Evolutionary conservation across 306 rosid genomes (phyloP).

Genomic region (Vachellia pachyceras): DNA sequence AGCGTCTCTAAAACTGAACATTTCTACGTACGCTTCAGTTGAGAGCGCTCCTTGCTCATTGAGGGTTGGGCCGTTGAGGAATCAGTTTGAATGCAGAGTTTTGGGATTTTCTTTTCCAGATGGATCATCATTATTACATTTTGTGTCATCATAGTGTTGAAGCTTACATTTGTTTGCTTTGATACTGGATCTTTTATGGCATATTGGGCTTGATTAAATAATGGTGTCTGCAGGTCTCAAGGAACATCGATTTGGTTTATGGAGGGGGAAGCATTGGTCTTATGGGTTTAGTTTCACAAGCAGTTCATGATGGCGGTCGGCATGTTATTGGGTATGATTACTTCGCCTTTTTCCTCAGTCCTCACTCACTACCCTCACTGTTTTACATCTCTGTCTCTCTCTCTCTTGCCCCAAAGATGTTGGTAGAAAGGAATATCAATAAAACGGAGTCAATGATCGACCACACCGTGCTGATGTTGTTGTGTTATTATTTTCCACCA

Average conservation of each 20-base stretch:
- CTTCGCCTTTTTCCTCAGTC: neutral
- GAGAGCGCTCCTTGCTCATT: constrained; percentile 31
- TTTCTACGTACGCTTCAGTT: constrained; percentile 14
- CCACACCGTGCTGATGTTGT: constrained; percentile 30
- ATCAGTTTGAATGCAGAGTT: constrained; percentile 15
- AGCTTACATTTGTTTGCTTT: constrained; percentile 16
- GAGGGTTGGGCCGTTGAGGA: constrained; percentile 8
- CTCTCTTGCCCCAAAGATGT: constrained; percentile 36
- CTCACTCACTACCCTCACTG: neutral
- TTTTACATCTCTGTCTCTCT: neutral
- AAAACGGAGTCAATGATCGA: constrained; percentile 42
- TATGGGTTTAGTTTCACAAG: constrained; percentile 98
- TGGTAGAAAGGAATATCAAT: constrained; percentile 41
- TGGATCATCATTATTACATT: constrained; percentile 34
- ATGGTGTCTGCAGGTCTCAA: constrained; percentile 72
- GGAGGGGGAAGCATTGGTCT: constrained; percentile 99
- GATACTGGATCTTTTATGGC: constrained; percentile 26
- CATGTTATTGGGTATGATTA: constrained; percentile 86
- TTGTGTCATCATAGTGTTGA: constrained; percentile 28
- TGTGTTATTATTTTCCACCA: constrained; percentile 41
- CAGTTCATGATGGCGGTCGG: constrained; percentile 98
- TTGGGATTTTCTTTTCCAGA: constrained; percentile 22
- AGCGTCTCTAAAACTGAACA: neutral
- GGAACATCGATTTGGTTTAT: constrained; percentile 95
- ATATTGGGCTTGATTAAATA: constrained; percentile 8